These are phyloP conservation scores for Talaromyces sp. DNA, from an alignment of 2,329 filamentous ascomycete species.

Conservation along the genomic window DNA sequence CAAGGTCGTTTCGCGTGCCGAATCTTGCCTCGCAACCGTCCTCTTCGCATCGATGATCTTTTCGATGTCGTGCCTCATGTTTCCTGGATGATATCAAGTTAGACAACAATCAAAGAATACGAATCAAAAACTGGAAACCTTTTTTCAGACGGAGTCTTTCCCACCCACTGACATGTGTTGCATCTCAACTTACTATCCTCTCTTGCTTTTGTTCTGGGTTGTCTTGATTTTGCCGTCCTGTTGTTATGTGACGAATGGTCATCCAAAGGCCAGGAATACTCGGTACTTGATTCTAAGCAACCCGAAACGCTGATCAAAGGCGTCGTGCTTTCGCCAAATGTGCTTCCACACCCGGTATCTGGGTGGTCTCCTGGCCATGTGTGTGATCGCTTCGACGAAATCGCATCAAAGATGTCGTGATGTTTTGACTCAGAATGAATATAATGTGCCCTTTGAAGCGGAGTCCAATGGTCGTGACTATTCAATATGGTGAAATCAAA, in stretches of 20 bases:
- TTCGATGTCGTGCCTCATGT: constrained; percentile 67
- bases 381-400: not conserved
- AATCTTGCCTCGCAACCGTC: constrained; percentile 66
- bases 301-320: not conserved
- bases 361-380: constrained; percentile 18
- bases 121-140: constrained; percentile 26
- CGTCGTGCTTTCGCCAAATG: constrained; percentile 20
- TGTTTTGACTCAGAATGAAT: not conserved
- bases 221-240: not conserved
- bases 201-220: not conserved
- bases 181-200: constrained; percentile 26
- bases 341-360: constrained; percentile 39
- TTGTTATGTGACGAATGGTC: not conserved
- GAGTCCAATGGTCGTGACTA: not conserved
- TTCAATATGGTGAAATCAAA: not conserved
- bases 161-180: constrained; percentile 50
- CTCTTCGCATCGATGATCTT: constrained; percentile 61
- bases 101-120: not conserved
- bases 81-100: constrained; percentile 57
- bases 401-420: too few relatives aligned
- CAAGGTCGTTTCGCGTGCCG: constrained; percentile 74
- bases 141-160: constrained; percentile 41
- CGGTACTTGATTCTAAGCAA: not conserved
- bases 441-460: not conserved
- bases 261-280: not conserved